Conservation (phyloP, 2,329 filamentous ascomycete genomes). For the Teratosphaeria pseudoeucalypti region DNA sequence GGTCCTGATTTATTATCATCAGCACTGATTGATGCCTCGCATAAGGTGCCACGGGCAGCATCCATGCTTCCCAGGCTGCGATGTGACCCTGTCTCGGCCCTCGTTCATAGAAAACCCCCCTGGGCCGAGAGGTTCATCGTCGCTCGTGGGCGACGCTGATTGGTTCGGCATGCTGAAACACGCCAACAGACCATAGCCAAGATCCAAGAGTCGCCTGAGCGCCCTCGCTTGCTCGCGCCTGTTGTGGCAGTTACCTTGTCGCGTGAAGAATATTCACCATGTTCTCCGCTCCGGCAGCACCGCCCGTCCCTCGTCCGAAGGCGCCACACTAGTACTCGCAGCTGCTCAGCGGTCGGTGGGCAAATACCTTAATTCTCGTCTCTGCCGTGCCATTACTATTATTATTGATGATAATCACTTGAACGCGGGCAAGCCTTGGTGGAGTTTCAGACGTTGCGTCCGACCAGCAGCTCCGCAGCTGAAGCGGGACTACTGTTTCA, state of each 20-base stretch:
- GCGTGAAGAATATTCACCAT: not conserved
- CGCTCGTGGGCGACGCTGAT: not conserved
- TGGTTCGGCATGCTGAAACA: not conserved
- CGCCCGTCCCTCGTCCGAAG: not conserved
- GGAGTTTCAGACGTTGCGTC: not conserved
- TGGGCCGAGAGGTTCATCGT: not conserved
- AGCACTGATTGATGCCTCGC: no score
- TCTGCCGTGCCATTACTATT: not conserved
- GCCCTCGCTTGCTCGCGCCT: not conserved
- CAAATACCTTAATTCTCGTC: not conserved
- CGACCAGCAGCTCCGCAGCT: not conserved
- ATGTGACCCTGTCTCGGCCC: no score
- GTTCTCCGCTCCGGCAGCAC: not conserved
- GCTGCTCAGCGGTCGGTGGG: not conserved
- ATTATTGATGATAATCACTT: not conserved
- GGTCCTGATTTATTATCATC: no score
- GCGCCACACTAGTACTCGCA: no score
- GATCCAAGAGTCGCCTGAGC: not conserved
- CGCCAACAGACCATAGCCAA: not conserved
- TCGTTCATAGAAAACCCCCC: not conserved
- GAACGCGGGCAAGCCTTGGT: not conserved
- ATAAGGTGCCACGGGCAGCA: no score
- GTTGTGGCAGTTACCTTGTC: not conserved
- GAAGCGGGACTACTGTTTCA: not conserved
- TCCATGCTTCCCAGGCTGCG: no score